A percentile compares a stretch with the other conserved stretches of the same genome.
Conservation (phyloP, 345 rosid species). For the Mercurialis annua region DNA sequence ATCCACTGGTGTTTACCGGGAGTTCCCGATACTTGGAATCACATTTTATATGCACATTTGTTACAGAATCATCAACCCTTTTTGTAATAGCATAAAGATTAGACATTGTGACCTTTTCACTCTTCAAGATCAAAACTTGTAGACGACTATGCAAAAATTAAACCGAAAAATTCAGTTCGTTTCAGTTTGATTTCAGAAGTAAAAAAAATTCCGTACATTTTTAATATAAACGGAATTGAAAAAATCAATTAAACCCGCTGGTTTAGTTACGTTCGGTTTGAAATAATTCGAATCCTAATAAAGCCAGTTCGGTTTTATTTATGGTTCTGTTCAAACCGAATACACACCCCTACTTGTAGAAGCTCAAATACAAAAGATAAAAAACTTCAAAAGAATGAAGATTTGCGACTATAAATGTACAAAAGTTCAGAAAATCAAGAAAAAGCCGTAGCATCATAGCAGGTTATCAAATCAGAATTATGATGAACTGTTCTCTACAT, state of each 20-base stretch:
- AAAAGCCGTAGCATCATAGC: neutral
- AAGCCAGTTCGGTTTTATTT: too few relatives aligned
- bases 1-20: constrained; percentile 98
- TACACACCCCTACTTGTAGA: too few relatives aligned
- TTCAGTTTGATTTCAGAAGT: too few relatives aligned
- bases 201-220: too few relatives aligned
- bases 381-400: too few relatives aligned
- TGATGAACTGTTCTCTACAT: neutral
- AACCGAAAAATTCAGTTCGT: too few relatives aligned
- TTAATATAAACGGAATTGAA: too few relatives aligned
- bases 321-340: too few relatives aligned
- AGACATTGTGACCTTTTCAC: neutral
- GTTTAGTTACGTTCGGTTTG: too few relatives aligned
- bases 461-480: neutral
- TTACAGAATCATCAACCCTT: constrained; percentile 40
- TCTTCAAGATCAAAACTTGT: neutral
- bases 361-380: neutral
- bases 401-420: neutral
- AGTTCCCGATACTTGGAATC: constrained; percentile 88
- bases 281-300: too few relatives aligned
- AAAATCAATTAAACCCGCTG: too few relatives aligned
- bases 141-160: too few relatives aligned
- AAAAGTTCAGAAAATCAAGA: neutral
- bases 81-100: constrained; percentile 10
- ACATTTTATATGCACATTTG: constrained; percentile 74